Conservation (phyloP, 306 rosid species). For the Amphicarpaea edgeworthii region DNA sequence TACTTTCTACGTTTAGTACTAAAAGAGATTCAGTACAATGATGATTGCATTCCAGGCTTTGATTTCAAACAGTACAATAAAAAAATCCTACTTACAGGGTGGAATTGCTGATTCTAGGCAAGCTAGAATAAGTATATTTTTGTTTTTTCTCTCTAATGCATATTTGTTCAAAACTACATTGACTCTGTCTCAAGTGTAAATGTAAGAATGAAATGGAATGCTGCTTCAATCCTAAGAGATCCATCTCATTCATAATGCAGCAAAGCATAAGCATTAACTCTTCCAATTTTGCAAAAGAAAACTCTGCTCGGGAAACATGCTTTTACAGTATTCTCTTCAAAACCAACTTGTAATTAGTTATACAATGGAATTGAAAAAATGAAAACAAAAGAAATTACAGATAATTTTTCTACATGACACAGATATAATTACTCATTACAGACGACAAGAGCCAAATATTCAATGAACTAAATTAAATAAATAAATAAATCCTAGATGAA, state of each 20-base stretch:
- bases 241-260: slow-evolving; percentile 2
- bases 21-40: neutral
- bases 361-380: slow-evolving; percentile 9
- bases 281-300: slow-evolving; percentile 24
- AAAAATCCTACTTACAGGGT: neutral
- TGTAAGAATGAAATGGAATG: slow-evolving; percentile 4
- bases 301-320: neutral
- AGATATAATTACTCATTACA: neutral
- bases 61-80: slow-evolving; percentile 24
- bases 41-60: slow-evolving; percentile 7
- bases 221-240: slow-evolving; percentile 2
- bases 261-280: slow-evolving; percentile 19
- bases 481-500: neutral
- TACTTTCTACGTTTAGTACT: neutral
- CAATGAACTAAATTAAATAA: neutral
- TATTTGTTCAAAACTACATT: neutral
- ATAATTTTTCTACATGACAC: neutral
- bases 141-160: neutral
- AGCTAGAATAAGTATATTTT: slow-evolving; percentile 14
- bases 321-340: slow-evolving; percentile 9
- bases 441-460: neutral
- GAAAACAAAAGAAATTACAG: slow-evolving; percentile 8
- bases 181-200: neutral
- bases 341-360: slow-evolving; percentile 1
- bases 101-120: slow-evolving; percentile 1